Evolutionary conservation across 2,329 filamentous ascomycete genomes (phyloP).

Genomic region (Aureobasidium zeae): DNA sequence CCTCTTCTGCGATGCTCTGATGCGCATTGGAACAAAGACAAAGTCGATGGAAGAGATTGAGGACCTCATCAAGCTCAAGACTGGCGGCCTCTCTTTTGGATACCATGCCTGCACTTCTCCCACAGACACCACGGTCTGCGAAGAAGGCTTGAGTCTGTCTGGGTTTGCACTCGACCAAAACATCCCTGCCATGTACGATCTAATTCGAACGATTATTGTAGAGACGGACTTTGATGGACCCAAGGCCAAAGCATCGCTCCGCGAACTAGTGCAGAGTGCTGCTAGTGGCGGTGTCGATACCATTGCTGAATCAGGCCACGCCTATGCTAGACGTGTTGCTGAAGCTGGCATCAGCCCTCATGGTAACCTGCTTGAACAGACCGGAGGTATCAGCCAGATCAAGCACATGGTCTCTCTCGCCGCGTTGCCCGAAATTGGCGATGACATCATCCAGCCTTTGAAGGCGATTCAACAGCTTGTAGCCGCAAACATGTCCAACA

Average conservation of each 20-base stretch:
- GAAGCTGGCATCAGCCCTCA: slow-evolving; percentile 67
- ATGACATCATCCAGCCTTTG: slow-evolving; percentile 50
- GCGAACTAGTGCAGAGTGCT: slow-evolving; percentile 75
- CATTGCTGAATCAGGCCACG: slow-evolving; percentile 82
- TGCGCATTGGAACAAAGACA: slow-evolving; percentile 81
- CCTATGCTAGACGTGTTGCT: slow-evolving; percentile 74
- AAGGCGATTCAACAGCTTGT: slow-evolving; percentile 76
- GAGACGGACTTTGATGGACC: slow-evolving; percentile 86
- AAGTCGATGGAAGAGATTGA: slow-evolving; percentile 92
- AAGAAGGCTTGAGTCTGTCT: slow-evolving; percentile 73
- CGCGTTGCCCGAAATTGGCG: slow-evolving; percentile 58
- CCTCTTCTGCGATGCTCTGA: slow-evolving; percentile 82
- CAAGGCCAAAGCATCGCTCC: slow-evolving; percentile 70
- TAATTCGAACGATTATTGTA: slow-evolving; percentile 67
- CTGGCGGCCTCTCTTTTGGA: slow-evolving; percentile 76
- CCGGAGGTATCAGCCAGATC: slow-evolving; percentile 83
- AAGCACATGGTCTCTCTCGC: slow-evolving; percentile 74
- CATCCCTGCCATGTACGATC: slow-evolving; percentile 80
- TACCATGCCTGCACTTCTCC: slow-evolving; percentile 78
- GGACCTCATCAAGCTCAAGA: slow-evolving; percentile 91
- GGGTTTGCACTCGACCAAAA: slow-evolving; percentile 87
- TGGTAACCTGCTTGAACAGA: slow-evolving; percentile 68
- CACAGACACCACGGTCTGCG: slow-evolving; percentile 56
- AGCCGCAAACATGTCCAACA: slow-evolving; percentile 52
- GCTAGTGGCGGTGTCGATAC: slow-evolving; percentile 86